Conservation (phyloP, 2,329 filamentous ascomycete species). For the Chrysoporthe austroafricana region DNA sequence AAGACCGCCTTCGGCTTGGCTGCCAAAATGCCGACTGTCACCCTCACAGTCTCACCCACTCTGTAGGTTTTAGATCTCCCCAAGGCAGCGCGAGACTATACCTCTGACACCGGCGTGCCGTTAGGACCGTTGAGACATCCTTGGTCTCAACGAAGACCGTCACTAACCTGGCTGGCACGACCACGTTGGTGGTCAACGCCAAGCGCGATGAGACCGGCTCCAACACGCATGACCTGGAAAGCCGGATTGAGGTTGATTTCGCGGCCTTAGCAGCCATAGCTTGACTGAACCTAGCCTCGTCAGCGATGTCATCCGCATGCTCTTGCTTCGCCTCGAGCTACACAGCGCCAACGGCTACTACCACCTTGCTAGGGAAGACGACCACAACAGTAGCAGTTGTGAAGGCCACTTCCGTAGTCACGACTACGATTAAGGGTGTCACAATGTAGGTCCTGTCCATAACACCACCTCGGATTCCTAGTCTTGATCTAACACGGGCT, state of each 20-base stretch:
- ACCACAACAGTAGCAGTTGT: constrained; percentile 14
- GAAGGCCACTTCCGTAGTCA: constrained; percentile 11
- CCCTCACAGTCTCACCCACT: constrained; percentile 13
- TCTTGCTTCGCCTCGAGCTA: constrained; percentile 16
- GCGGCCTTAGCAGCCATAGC: constrained; percentile 8
- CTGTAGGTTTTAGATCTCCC: not conserved
- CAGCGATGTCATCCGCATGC: constrained; percentile 9
- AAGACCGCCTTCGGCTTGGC: constrained; percentile 10
- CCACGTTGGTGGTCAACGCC: constrained; percentile 15
- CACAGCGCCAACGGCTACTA: constrained; percentile 10
- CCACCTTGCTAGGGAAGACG: not conserved
- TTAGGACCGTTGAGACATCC: constrained; percentile 15
- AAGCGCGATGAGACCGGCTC: constrained; percentile 11
- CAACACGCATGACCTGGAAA: constrained; percentile 7
- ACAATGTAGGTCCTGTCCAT: constrained; percentile 9
- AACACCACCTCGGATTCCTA: not conserved
- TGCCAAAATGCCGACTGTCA: constrained; percentile 8
- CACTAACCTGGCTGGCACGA: constrained; percentile 8
- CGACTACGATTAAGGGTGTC: constrained; percentile 1
- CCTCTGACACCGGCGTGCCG: not conserved
- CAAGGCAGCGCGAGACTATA: not conserved
- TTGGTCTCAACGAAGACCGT: constrained; percentile 12
- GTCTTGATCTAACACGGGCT: not conserved
- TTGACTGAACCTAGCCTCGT: not conserved
- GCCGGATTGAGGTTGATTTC: constrained; percentile 15